A percentile compares a stretch with the other conserved stretches of the same genome.
These are phyloP conservation scores for Ascocoryne sarcoides DNA, from an alignment of 2,329 filamentous ascomycete genomes.

Conservation along the genomic window DNA sequence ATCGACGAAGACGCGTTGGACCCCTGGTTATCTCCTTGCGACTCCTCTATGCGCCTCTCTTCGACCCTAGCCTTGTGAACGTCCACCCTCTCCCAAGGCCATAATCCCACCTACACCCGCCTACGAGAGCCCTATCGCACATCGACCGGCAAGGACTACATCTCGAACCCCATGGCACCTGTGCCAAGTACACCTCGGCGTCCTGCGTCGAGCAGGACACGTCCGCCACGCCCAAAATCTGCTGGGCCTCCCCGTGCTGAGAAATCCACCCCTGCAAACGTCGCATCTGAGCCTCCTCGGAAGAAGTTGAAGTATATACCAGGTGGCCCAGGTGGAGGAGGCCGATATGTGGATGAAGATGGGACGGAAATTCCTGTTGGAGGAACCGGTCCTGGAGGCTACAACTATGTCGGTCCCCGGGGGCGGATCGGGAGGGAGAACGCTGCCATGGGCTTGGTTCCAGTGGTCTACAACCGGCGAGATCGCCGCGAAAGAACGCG, in stretches of 20 bases:
- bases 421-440: slow-evolving; percentile 45
- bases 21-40: not conserved
- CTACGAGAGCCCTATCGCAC: slow-evolving; percentile 4
- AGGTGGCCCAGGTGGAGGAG: slow-evolving; percentile 77
- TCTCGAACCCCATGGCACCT: slow-evolving; percentile 17
- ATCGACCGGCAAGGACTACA: not conserved
- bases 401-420: slow-evolving; percentile 42
- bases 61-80: slow-evolving; percentile 7
- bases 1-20: not conserved
- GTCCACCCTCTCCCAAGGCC: slow-evolving; percentile 13
- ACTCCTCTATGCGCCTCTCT: not conserved
- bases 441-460: slow-evolving; percentile 36
- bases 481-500: slow-evolving; percentile 49
- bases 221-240: slow-evolving; percentile 22
- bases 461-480: slow-evolving; percentile 38
- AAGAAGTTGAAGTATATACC: slow-evolving; percentile 74
- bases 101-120: slow-evolving; percentile 14
- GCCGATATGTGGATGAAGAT: slow-evolving; percentile 71
- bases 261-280: slow-evolving; percentile 17
- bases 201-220: slow-evolving; percentile 20
- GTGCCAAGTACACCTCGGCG: slow-evolving; percentile 20
- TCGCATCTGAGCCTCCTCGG: slow-evolving; percentile 36
- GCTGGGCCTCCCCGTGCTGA: slow-evolving; percentile 15
- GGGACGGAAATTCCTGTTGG: slow-evolving; percentile 49
- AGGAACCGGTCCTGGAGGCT: slow-evolving; percentile 38